Percentiles rank a stretch among this genome's conserved stretches.
Conservation (phyloP, 164 flowering plant genomes). For the Vitis cinerea region DNA sequence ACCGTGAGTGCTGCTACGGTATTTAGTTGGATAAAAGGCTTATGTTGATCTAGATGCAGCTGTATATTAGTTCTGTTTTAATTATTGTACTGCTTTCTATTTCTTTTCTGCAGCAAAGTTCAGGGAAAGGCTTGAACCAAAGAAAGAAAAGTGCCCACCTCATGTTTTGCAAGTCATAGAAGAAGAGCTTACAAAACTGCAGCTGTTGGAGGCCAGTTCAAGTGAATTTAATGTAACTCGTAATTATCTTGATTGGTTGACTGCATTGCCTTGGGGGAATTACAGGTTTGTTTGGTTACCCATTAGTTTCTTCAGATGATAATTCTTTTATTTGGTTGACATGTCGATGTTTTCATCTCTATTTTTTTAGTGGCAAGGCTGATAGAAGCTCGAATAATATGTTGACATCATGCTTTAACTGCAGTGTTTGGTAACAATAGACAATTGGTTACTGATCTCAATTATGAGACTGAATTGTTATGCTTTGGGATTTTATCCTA, state of each 20-base stretch:
- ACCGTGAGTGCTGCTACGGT: neutral
- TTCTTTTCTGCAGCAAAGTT: conserved; percentile 72
- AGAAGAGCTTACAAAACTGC: conserved; percentile 93
- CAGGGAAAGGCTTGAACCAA: conserved; percentile 90
- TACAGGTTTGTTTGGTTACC: conserved; percentile 57
- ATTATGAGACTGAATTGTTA: no score
- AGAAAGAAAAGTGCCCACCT: conserved; percentile 80
- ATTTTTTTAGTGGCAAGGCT: no score
- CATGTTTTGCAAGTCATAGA: conserved; percentile 98
- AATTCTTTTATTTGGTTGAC: neutral
- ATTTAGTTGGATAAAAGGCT: neutral
- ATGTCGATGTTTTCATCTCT: neutral
- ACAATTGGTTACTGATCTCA: no score
- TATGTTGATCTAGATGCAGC: neutral
- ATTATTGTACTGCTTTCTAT: conserved; percentile 3
- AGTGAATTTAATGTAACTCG: conserved; percentile 99
- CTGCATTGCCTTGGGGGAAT: conserved; percentile 94
- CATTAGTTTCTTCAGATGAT: neutral
- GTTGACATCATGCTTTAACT: neutral
- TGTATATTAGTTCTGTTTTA: neutral
- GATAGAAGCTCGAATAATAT: neutral
- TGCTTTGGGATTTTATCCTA: no score
- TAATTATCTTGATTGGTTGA: conserved; percentile 98
- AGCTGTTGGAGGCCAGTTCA: conserved; percentile 93
- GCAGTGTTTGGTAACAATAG: neutral